Evolutionary conservation across 2,329 filamentous ascomycete genomes (phyloP).

Genomic region (Tolypocladium pustulatum): DNA sequence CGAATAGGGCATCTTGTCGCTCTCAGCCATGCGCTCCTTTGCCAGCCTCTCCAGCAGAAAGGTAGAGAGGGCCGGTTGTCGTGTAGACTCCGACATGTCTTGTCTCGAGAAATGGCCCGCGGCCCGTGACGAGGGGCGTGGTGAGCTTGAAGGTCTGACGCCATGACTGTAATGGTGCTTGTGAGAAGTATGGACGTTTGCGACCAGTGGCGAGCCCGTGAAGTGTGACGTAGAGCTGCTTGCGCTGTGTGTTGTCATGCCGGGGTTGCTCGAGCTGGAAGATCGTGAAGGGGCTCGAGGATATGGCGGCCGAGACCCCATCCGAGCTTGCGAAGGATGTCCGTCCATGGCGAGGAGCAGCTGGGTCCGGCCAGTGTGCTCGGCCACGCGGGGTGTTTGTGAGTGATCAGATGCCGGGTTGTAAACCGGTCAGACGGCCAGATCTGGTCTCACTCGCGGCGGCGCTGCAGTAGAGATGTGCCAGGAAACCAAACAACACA

Average conservation of each 20-base stretch:
- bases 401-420: background rate
- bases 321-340: conserved; percentile 11
- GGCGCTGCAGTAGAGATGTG: background rate
- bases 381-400: background rate
- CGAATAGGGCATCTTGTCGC: conserved; percentile 25
- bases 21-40: conserved; percentile 37
- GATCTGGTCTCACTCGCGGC: background rate
- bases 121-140: conserved; percentile 27
- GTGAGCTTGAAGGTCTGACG: conserved; percentile 19
- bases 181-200: conserved; percentile 24
- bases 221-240: conserved; percentile 31
- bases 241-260: conserved; percentile 28
- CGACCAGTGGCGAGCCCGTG: conserved; percentile 22
- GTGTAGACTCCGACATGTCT: conserved; percentile 27
- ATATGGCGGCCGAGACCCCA: conserved; percentile 18
- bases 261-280: conserved; percentile 32
- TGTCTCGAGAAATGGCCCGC: conserved; percentile 32
- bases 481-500: background rate
- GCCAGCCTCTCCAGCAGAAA: conserved; percentile 47
- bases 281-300: conserved; percentile 35
- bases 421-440: background rate
- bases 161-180: conserved; percentile 29
- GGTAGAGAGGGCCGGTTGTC: conserved; percentile 32
- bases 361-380: background rate
- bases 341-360: conserved; percentile 18